Conservation (phyloP, 345 rosid genomes). For the Bruguiera parviflora region DNA sequence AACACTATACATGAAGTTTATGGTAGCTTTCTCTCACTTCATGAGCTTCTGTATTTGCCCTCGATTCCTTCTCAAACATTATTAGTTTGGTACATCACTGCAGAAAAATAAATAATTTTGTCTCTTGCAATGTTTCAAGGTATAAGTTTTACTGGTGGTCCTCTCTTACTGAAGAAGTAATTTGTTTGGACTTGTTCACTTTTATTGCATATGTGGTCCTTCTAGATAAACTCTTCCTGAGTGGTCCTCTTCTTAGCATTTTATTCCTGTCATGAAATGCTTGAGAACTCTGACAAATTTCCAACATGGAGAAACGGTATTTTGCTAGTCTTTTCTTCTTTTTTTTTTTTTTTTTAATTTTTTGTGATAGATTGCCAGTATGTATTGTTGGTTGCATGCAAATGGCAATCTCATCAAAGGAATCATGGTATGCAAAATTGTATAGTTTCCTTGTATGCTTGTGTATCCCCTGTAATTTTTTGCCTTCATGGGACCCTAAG, state of each 20-base stretch:
- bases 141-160: constrained; percentile 17
- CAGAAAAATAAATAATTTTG: not conserved
- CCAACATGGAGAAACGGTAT: constrained; percentile 4
- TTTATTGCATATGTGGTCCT: constrained; percentile 35
- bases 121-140: not conserved
- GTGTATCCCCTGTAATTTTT: not conserved
- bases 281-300: constrained; percentile 12
- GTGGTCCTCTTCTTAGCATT: constrained; percentile 32
- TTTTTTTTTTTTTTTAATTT: not conserved
- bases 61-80: not conserved
- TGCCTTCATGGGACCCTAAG: too few relatives aligned
- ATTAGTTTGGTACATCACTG: not conserved
- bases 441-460: not conserved
- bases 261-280: constrained; percentile 12
- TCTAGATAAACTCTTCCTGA: constrained; percentile 10
- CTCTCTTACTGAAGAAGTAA: constrained; percentile 18
- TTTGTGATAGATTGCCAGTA: not conserved
- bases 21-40: not conserved
- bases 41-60: not conserved
- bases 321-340: constrained; percentile 2
- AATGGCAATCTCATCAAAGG: not conserved
- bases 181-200: constrained; percentile 15
- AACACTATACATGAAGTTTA: not conserved
- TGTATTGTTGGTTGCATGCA: not conserved
- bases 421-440: not conserved